Evolutionary conservation across 148 eudicot species (phyloP), one percentile per base, ranked within the genome.

Genomic region (Cornus kousa): DNA sequence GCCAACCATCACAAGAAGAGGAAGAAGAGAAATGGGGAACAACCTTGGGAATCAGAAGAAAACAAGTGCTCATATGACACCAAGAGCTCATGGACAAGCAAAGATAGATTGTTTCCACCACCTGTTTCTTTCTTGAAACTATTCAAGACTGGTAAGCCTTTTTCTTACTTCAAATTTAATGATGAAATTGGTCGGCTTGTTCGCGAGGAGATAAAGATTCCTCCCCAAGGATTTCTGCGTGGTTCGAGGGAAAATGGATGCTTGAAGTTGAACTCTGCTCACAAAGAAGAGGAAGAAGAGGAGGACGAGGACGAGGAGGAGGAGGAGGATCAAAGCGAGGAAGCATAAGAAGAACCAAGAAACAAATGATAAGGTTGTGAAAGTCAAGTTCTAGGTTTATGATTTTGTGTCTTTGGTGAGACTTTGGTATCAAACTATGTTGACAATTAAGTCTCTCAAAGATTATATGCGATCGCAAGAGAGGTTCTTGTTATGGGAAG

Each of bases 161-260:
- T 43, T 23, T 39, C 24, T 40, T 75, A 66, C 71, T 66, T 39
- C 5, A 66, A 50, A 24, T 24, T 65, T 16, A 70, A 75, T 66
- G 59, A 75, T 17, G 43, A 43, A 2, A 39, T 5, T 28, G 66
- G 9, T 19, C 1, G 7, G 22, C 20, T 17, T 62, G 66, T 62
- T 62, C 66, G 23, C 66, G 10, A 75, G 40, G 70, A 75, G 71
- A 75, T 19, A 5, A 75, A 22, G 60, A 66, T 75, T 66, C 71
- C 4, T 24, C 6, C 24, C 9, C 70, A 16, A 40, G 35, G 32
- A 23, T 0, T 75, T 43, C 12, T 66, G 16, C 3, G 23, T 22
- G 57, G 57, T n/a, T 62, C 70, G n/a, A 65, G 69, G 78, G 33
- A 23, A 22, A 23, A 31, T 37, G 59, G 78, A n/a, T 3, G 55